A percentile compares a stretch with the other conserved stretches of the same genome.
Evolutionary conservation across 2,329 filamentous ascomycete species (phyloP).

Genomic region (Epichloe baconii): DNA sequence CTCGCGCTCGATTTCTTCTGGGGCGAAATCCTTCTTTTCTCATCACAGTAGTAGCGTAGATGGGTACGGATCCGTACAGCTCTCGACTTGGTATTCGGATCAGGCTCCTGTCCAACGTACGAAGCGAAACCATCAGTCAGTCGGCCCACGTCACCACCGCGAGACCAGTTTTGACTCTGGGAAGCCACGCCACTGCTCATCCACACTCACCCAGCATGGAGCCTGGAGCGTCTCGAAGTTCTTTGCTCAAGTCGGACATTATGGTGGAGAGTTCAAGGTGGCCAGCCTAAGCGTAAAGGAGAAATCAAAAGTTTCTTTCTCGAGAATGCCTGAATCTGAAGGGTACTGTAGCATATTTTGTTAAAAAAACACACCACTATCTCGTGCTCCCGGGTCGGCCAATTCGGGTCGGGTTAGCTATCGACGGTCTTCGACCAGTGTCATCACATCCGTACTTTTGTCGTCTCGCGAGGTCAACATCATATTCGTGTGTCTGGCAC

Average conservation of each 20-base stretch:
- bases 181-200: no score
- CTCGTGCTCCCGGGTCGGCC: no score
- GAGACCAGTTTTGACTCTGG: no score
- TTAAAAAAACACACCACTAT: no score
- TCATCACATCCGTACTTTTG: neutral
- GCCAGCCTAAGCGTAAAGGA: neutral
- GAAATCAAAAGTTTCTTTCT: neutral
- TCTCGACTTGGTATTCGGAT: slow-evolving; percentile 70
- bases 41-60: slow-evolving; percentile 73
- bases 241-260: slow-evolving; percentile 32
- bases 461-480: neutral
- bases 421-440: neutral
- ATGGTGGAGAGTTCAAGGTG: neutral
- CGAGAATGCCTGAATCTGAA: no score
- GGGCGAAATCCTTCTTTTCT: neutral
- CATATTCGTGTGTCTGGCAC: neutral
- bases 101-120: slow-evolving; percentile 55
- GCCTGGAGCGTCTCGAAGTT: slow-evolving; percentile 78
- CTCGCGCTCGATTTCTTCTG: slow-evolving; percentile 41
- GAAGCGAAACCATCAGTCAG: neutral
- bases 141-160: no score
- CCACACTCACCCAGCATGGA: no score
- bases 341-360: no score
- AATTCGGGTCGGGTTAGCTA: neutral
- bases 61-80: slow-evolving; percentile 56